Evolutionary conservation across 2,329 filamentous ascomycete genomes (phyloP).

Genomic region (Aureobasidium vineae): DNA sequence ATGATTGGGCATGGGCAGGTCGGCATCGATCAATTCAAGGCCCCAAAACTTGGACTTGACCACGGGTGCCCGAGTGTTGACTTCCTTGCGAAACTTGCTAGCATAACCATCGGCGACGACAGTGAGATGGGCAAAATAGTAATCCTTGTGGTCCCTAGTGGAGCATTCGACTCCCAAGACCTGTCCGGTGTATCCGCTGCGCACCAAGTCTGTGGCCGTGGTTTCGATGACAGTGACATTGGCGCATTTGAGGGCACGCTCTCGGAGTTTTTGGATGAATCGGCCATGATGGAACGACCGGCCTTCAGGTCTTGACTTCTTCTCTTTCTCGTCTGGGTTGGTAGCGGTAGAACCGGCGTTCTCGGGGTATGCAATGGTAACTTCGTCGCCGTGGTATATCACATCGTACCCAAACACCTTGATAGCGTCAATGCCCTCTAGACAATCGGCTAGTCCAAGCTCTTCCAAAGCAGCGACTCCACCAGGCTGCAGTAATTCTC

Average conservation of each 20-base stretch:
- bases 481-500: slow-evolving; percentile 90
- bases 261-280: slow-evolving; percentile 80
- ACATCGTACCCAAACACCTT: slow-evolving; percentile 84
- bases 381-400: slow-evolving; percentile 71
- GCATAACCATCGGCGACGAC: slow-evolving; percentile 90
- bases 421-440: slow-evolving; percentile 86
- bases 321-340: slow-evolving; percentile 39
- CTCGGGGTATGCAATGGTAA: slow-evolving; percentile 75
- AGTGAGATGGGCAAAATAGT: slow-evolving; percentile 83
- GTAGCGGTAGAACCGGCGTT: slow-evolving; percentile 50
- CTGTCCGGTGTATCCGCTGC: slow-evolving; percentile 64
- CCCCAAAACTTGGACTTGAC: slow-evolving; percentile 89
- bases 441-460: slow-evolving; percentile 74
- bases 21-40: slow-evolving; percentile 84
- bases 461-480: slow-evolving; percentile 77
- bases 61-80: slow-evolving; percentile 64
- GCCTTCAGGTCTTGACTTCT: slow-evolving; percentile 60
- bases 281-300: slow-evolving; percentile 89
- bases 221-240: slow-evolving; percentile 93
- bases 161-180: slow-evolving; percentile 79
- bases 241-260: slow-evolving; percentile 67
- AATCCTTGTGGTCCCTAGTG: slow-evolving; percentile 61
- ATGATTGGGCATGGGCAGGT: slow-evolving; percentile 69
- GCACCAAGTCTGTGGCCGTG: slow-evolving; percentile 73
- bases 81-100: slow-evolving; percentile 83